Conservation (phyloP, 1,284 basidiomycete genomes). For the Ustilago xerochloae region DNA sequence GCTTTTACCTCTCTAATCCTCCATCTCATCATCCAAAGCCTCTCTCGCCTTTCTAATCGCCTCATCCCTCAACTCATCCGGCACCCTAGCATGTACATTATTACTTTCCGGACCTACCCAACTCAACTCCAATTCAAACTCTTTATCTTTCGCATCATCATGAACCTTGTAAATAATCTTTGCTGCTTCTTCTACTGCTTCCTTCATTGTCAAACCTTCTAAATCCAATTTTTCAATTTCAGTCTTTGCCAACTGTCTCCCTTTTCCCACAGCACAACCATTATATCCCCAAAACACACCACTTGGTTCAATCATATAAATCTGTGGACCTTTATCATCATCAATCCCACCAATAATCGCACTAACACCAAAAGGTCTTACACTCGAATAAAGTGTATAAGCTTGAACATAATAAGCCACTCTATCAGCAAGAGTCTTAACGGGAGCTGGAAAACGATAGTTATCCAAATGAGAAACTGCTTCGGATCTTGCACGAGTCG, state of each 20-base stretch:
- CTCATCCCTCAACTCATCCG: constrained; percentile 81
- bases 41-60: constrained; percentile 90
- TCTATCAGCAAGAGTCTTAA: constrained; percentile 87
- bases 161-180: constrained; percentile 89
- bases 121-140: constrained; percentile 96
- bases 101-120: constrained; percentile 92
- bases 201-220: constrained; percentile 75
- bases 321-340: constrained; percentile 77
- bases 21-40: constrained; percentile 84
- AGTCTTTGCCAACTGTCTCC: constrained; percentile 94
- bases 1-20: constrained; percentile 74
- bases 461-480: constrained; percentile 80
- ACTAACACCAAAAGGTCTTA: constrained; percentile 94
- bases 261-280: constrained; percentile 86
- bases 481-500: constrained; percentile 86
- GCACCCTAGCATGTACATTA: constrained; percentile 82
- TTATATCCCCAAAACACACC: constrained; percentile 82
- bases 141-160: constrained; percentile 96
- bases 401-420: constrained; percentile 89
- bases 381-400: constrained; percentile 97
- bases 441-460: constrained; percentile 80
- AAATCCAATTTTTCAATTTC: constrained; percentile 96
- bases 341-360: constrained; percentile 91
- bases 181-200: constrained; percentile 65
- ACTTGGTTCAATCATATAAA: constrained; percentile 94